A percentile compares a stretch with the other conserved stretches of the same genome.
Conservation (phyloP, 1,284 basidiomycete species). For the Boletellus sp. region DNA sequence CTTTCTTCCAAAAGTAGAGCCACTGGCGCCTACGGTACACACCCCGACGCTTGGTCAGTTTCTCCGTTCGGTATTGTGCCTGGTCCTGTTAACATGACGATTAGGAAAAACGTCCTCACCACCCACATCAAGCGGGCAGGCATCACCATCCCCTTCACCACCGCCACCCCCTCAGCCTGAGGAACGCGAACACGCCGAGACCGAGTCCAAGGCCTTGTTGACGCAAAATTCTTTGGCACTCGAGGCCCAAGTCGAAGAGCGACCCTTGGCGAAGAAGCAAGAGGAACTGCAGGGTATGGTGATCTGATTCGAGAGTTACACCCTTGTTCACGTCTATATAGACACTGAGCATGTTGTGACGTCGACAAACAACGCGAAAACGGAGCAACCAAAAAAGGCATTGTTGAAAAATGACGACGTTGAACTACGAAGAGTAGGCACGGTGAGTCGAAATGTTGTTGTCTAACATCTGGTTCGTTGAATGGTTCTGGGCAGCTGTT, state of each 20-base stretch:
- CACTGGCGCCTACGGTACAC: slow-evolving; percentile 40
- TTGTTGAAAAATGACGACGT: slow-evolving; percentile 84
- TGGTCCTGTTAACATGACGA: slow-evolving; percentile 1
- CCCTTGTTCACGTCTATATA: slow-evolving; percentile 5
- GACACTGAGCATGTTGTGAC: slow-evolving; percentile 14
- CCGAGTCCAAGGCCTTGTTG: slow-evolving; percentile 52
- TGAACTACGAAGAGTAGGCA: slow-evolving; percentile 78
- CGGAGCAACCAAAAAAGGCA: slow-evolving; percentile 59
- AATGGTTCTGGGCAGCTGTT: slow-evolving; percentile 55
- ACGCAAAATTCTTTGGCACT: slow-evolving; percentile 68
- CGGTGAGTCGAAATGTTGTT: slow-evolving; percentile 43
- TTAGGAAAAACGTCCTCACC: slow-evolving; percentile 20
- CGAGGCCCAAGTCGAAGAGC: slow-evolving; percentile 80
- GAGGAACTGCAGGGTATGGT: slow-evolving; percentile 61
- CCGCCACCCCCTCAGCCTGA: slow-evolving; percentile 31
- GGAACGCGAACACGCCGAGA: slow-evolving; percentile 43
- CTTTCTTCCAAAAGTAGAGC: slow-evolving; percentile 78
- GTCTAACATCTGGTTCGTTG: not conserved
- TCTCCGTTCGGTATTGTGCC: not conserved
- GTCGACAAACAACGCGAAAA: slow-evolving; percentile 14
- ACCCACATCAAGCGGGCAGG: slow-evolving; percentile 11
- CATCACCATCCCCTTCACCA: slow-evolving; percentile 19
- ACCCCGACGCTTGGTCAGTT: slow-evolving; percentile 27
- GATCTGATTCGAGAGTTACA: slow-evolving; percentile 15
- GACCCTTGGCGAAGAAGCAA: slow-evolving; percentile 87